These are phyloP conservation scores for Picochlorum sp. DNA, from an alignment of 139 green algal species.

Conservation along the genomic window DNA sequence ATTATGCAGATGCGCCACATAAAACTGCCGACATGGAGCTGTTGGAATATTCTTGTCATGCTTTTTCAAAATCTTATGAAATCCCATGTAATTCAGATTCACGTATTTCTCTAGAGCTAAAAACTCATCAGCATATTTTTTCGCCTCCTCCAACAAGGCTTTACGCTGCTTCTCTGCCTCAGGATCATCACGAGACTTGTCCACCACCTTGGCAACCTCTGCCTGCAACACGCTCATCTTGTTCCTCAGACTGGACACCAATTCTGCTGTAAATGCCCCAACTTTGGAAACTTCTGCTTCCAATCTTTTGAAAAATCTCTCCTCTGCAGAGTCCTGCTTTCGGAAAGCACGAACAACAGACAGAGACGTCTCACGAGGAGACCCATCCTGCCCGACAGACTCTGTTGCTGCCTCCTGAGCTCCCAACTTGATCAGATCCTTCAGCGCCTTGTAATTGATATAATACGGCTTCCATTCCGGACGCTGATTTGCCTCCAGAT, in stretches of 20 bases:
- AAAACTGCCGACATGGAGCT: constrained; percentile 82
- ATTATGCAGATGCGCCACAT: constrained; percentile 84
- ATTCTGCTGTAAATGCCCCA: constrained; percentile 18
- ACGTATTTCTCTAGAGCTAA: constrained; percentile 89
- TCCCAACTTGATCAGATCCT: constrained; percentile 73
- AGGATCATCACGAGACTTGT: neutral
- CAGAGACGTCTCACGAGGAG: constrained; percentile 64
- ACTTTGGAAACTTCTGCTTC: constrained; percentile 29
- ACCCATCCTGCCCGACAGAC: constrained; percentile 18
- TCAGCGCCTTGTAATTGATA: constrained; percentile 55
- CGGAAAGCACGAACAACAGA: constrained; percentile 46
- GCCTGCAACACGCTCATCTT: constrained; percentile 24
- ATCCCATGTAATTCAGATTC: constrained; percentile 94
- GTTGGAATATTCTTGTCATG: constrained; percentile 89
- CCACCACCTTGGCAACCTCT: neutral
- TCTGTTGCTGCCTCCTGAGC: constrained; percentile 22
- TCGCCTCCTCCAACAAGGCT: constrained; percentile 55
- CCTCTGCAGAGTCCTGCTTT: constrained; percentile 20
- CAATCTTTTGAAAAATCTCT: constrained; percentile 26
- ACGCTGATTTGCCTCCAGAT: constrained; percentile 60
- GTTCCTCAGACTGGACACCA: constrained; percentile 15
- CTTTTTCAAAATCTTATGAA: constrained; percentile 75
- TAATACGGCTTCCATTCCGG: constrained; percentile 17
- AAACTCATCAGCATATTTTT: constrained; percentile 79
- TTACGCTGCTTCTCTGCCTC: neutral